Percentiles rank a stretch among this genome's conserved stretches.
Evolutionary conservation across 129 eudicot genomes (phyloP).

Genomic region (Oenanthe sinensis): DNA sequence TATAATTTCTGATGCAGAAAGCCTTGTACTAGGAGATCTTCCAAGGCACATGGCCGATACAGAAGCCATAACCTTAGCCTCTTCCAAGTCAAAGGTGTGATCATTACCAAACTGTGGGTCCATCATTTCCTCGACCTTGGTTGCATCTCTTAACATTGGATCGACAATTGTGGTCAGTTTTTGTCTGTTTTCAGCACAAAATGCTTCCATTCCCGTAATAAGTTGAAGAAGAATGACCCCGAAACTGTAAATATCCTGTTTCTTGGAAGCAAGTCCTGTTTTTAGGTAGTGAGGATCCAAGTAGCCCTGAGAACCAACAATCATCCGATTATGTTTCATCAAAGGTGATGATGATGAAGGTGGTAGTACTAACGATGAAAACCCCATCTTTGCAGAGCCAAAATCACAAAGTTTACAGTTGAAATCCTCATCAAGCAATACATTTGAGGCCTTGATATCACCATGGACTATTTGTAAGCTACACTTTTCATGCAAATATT

Average conservation of each 20-base stretch:
- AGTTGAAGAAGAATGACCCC: conserved; percentile 66
- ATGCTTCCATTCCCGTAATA: conserved; percentile 59
- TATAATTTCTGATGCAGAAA: conserved; percentile 44
- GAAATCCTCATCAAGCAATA: conserved; percentile 45
- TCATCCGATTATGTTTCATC: conserved; percentile 19
- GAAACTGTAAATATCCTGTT: conserved; percentile 63
- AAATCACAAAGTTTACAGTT: conserved; percentile 73
- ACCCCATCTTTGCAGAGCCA: conserved; percentile 61
- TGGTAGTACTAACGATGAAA: conserved; percentile 38
- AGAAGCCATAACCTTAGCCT: conserved; percentile 40
- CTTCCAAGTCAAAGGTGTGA: conserved; percentile 30
- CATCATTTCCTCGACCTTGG: conserved; percentile 34
- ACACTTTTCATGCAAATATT: conserved; percentile 48
- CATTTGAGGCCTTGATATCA: conserved; percentile 69
- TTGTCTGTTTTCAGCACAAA: conserved; percentile 26
- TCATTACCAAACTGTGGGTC: conserved; percentile 36
- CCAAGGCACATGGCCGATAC: conserved; percentile 47
- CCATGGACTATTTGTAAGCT: conserved; percentile 62
- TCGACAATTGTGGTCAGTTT: conserved; percentile 27
- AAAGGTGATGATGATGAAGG: conserved; percentile 25
- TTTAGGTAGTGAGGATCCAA: conserved; percentile 65
- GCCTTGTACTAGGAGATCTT: conserved; percentile 45
- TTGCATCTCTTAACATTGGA: conserved; percentile 26
- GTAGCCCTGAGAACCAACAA: conserved; percentile 83
- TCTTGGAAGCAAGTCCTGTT: conserved; percentile 66